phyloP scores from a whole-genome alignment of 805 yeast genomes.

The Barnettozyma populi region DNA sequence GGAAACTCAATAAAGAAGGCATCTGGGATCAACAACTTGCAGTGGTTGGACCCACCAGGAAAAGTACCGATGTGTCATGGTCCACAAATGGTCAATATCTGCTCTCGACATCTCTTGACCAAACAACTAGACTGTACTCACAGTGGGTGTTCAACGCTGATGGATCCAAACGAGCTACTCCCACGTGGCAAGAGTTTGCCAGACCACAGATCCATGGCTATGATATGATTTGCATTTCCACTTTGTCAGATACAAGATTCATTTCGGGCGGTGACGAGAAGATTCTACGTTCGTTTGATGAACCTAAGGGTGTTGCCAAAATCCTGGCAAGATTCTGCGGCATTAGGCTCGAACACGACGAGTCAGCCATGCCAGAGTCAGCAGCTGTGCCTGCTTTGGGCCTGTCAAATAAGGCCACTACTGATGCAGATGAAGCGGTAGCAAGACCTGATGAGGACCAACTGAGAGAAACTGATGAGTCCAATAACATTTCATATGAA shows the following conservation, averaged over 20 bases:
- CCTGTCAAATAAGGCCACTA: constrained; percentile 82
- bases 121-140: constrained; percentile 83
- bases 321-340: constrained; percentile 53
- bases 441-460: constrained; percentile 24
- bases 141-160: constrained; percentile 42
- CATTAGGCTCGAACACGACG: constrained; percentile 29
- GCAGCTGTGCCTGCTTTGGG: constrained; percentile 94
- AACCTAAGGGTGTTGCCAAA: constrained; percentile 72
- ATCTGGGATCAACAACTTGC: constrained; percentile 46
- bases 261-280: constrained; percentile 97
- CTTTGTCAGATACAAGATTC: constrained; percentile 55
- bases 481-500: constrained; percentile 39
- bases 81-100: constrained; percentile 58
- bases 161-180: constrained; percentile 25
- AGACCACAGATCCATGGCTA: constrained; percentile 98
- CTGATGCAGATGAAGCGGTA: constrained; percentile 31
- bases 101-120: constrained; percentile 80
- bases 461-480: constrained; percentile 28
- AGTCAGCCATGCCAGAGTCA: constrained; percentile 56
- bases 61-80: constrained; percentile 80
- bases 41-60: constrained; percentile 69
- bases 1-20: constrained; percentile 38
- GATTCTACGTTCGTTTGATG: constrained; percentile 79
- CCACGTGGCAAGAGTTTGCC: constrained; percentile 85
- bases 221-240: constrained; percentile 80